Conservation (phyloP, 345 rosid genomes). For the Cardamine resedifolia region DNA sequence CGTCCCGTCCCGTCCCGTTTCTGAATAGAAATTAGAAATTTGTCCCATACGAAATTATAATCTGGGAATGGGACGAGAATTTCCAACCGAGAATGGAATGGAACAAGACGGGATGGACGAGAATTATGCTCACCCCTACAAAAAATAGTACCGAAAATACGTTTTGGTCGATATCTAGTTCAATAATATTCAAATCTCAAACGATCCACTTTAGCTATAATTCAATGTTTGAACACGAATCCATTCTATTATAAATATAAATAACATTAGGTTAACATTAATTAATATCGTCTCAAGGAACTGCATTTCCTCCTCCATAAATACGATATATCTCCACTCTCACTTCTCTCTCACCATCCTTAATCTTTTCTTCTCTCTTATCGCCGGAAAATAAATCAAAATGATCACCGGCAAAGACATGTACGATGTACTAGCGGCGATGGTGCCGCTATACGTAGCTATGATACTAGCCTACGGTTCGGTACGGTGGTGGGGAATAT, state of each 20-base stretch:
- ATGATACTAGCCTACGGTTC: constrained; percentile 88
- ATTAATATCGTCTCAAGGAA: constrained; percentile 5
- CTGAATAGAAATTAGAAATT: too few species aligned
- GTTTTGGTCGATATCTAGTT: neutral
- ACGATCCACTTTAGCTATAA: neutral
- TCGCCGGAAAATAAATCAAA: constrained; percentile 16
- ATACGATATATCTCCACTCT: constrained; percentile 19
- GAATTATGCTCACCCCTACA: too few species aligned
- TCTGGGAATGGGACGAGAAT: too few species aligned
- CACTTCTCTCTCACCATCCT: constrained; percentile 11
- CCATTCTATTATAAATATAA: neutral
- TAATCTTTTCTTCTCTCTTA: constrained; percentile 5
- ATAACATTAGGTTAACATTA: neutral
- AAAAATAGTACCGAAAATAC: neutral
- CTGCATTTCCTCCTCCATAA: constrained; percentile 35
- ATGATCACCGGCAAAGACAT: constrained; percentile 78
- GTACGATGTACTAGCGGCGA: constrained; percentile 78
- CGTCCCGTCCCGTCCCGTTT: too few species aligned
- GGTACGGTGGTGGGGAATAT: constrained; percentile 90
- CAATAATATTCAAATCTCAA: constrained; percentile 3
- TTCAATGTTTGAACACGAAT: constrained; percentile 30
- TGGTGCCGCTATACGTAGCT: constrained; percentile 80
- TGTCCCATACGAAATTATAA: too few species aligned
- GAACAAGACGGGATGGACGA: too few species aligned
- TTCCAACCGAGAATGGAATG: too few species aligned